phyloP scores from a whole-genome alignment of 2,329 filamentous ascomycete species.

The Exophiala dermatitidis region DNA sequence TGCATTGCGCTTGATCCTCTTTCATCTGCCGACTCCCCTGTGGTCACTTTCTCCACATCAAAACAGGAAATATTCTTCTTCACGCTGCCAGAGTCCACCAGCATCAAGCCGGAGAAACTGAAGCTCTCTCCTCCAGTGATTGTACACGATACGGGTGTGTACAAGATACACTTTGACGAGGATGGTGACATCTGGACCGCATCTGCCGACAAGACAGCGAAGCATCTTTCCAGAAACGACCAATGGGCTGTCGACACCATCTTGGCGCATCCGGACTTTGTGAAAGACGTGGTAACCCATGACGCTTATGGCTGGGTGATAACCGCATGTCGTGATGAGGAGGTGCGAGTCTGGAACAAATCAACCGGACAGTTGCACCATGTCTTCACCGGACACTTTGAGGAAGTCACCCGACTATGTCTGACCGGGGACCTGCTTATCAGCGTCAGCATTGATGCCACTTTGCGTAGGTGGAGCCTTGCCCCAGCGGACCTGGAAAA shows the following conservation, averaged over 20 bases:
- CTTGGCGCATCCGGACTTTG: conserved; percentile 79
- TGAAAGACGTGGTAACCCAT: conserved; percentile 68
- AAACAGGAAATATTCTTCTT: conserved; percentile 71
- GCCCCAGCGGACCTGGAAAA: conserved; percentile 53
- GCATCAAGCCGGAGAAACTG: conserved; percentile 47
- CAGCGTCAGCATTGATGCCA: conserved; percentile 85
- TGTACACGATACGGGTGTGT: conserved; percentile 86
- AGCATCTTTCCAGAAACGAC: conserved; percentile 64
- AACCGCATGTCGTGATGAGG: conserved; percentile 84
- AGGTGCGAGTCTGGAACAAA: conserved; percentile 82
- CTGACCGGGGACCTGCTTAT: conserved; percentile 53
- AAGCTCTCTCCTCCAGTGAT: conserved; percentile 50
- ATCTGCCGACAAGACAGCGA: conserved; percentile 81
- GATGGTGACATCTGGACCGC: conserved; percentile 82
- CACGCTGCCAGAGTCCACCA: conserved; percentile 28
- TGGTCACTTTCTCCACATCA: conserved; percentile 71
- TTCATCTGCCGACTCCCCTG: conserved; percentile 38
- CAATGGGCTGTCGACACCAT: conserved; percentile 64
- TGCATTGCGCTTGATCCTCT: conserved; percentile 68
- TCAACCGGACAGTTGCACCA: conserved; percentile 65
- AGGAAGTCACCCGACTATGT: conserved; percentile 79
- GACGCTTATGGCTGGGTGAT: conserved; percentile 67
- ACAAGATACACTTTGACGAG: conserved; percentile 66
- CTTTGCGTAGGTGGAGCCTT: conserved; percentile 76
- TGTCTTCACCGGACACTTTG: conserved; percentile 74